Percentiles rank a stretch among this genome's conserved stretches.
phyloP scores from a whole-genome alignment of 495 filamentous ascomycete genomes.

The Penicillium pulvis region DNA sequence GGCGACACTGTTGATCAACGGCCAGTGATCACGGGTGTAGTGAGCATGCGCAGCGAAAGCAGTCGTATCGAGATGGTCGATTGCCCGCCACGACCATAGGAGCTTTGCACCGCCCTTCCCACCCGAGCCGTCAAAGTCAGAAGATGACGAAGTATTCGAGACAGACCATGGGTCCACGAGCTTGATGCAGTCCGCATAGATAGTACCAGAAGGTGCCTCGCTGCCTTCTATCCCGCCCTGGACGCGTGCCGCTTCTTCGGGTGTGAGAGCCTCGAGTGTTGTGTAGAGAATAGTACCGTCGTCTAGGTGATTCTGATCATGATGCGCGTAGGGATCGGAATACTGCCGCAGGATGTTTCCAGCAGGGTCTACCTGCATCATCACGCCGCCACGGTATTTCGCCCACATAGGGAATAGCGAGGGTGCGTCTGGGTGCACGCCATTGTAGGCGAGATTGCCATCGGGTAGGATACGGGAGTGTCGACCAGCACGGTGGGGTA shows the following conservation, averaged over 20 bases:
- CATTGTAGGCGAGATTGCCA: constrained; percentile 49
- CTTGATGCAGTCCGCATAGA: constrained; percentile 49
- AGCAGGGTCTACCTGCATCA: constrained; percentile 41
- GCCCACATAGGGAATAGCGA: constrained; percentile 45
- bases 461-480: constrained; percentile 46
- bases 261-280: constrained; percentile 39
- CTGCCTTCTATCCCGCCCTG: constrained; percentile 42
- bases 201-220: constrained; percentile 39
- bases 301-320: constrained; percentile 50
- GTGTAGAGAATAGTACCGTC: constrained; percentile 48
- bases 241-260: constrained; percentile 35
- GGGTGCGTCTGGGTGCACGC: constrained; percentile 42
- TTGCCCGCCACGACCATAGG: constrained; percentile 47
- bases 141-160: constrained; percentile 22
- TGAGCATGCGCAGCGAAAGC: constrained; percentile 40
- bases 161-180: constrained; percentile 34
- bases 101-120: constrained; percentile 33
- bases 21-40: constrained; percentile 49
- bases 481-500: constrained; percentile 44
- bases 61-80: constrained; percentile 38
- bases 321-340: constrained; percentile 44
- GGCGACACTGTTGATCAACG: constrained; percentile 45
- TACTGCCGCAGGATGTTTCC: constrained; percentile 43
- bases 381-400: constrained; percentile 49
- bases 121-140: constrained; percentile 26